A percentile compares a stretch with the other conserved stretches of the same genome.
Conservation (phyloP, 257 asterid genomes). For the Nicotiana undulata region DNA sequence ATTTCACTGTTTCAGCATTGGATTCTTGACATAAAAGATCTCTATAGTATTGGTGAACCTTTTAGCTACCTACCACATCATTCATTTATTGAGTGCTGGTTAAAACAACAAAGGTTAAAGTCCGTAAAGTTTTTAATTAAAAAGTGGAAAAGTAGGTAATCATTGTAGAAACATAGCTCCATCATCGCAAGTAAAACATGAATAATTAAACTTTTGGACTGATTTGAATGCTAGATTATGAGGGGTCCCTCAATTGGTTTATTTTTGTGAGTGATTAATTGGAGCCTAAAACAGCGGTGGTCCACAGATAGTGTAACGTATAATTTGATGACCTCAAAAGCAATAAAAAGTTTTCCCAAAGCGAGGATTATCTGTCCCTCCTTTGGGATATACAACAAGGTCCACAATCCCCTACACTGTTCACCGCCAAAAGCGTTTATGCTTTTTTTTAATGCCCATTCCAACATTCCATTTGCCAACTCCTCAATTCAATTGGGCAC, state of each 20-base stretch:
- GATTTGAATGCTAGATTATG: background rate
- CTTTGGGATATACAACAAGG: background rate
- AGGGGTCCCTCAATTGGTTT: background rate
- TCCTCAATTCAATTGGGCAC: background rate
- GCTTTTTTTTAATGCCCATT: background rate
- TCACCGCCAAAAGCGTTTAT: background rate
- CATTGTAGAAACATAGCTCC: background rate
- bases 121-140: background rate
- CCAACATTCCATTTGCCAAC: background rate
- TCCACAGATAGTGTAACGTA: background rate
- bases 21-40: background rate
- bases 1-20: background rate
- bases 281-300: background rate
- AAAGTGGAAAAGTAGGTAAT: background rate
- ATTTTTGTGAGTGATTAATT: background rate
- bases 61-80: background rate
- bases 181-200: background rate
- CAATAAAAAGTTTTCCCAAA: background rate
- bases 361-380: background rate
- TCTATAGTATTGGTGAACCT: background rate
- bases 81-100: background rate
- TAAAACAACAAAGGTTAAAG: background rate
- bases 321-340: background rate
- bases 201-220: background rate
- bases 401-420: background rate